These are phyloP conservation scores for Thermothielavioides terrestris DNA, from an alignment of 495 filamentous ascomycete genomes.

Conservation along the genomic window DNA sequence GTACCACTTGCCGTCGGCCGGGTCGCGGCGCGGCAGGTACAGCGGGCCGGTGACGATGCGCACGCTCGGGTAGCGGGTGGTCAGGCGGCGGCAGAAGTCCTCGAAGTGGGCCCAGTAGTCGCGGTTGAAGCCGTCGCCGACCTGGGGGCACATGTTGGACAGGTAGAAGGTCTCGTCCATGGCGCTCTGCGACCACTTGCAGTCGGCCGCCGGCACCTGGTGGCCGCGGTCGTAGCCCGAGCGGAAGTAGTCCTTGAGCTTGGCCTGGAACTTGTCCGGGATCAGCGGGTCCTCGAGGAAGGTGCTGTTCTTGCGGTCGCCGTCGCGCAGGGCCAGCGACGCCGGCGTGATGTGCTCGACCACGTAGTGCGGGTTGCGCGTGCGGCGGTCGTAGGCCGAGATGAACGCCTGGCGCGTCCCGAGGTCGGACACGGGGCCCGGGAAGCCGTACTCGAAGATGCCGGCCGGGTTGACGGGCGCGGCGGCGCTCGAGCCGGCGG, in stretches of 20 bases:
- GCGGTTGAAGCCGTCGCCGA: conserved; percentile 93
- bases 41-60: conserved; percentile 88
- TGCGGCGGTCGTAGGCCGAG: conserved; percentile 84
- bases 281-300: conserved; percentile 77
- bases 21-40: conserved; percentile 75
- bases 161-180: conserved; percentile 92
- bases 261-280: conserved; percentile 79
- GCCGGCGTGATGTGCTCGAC: conserved; percentile 94
- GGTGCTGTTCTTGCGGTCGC: conserved; percentile 71
- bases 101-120: conserved; percentile 99
- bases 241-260: conserved; percentile 84
- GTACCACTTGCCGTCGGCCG: conserved; percentile 81
- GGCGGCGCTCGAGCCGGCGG: conserved; percentile 23
- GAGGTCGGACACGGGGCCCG: conserved; percentile 79
- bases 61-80: conserved; percentile 71
- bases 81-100: conserved; percentile 84
- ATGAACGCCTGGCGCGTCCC: conserved; percentile 63
- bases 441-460: conserved; percentile 94
- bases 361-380: conserved; percentile 90
- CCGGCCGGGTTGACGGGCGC: conserved; percentile 74
- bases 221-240: conserved; percentile 96
- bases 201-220: conserved; percentile 93
- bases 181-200: conserved; percentile 86
- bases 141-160: conserved; percentile 95
- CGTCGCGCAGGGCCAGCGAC: conserved; percentile 64